Conservation (phyloP, 2,329 filamentous ascomycete genomes). For the Aureobasidium sp. region DNA sequence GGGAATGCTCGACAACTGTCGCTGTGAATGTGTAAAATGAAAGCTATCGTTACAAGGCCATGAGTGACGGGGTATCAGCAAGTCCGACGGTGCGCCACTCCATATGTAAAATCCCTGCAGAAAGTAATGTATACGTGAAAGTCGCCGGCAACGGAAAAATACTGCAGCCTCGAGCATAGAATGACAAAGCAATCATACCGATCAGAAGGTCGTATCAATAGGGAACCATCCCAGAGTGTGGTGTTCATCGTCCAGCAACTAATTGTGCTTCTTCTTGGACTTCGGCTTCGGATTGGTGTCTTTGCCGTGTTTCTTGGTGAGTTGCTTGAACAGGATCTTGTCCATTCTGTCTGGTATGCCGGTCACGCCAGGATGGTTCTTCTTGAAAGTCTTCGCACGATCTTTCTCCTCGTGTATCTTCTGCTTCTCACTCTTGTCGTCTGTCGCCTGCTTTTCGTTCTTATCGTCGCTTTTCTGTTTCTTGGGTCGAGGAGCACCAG, state of each 20-base stretch:
- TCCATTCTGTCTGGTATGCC: slow-evolving; percentile 5
- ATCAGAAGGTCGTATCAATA: background rate
- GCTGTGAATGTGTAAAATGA: slow-evolving; percentile 11
- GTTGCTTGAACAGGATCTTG: background rate
- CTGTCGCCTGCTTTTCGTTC: background rate
- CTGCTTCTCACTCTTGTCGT: background rate
- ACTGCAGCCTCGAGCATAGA: background rate
- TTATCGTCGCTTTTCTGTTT: background rate
- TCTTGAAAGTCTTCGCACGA: slow-evolving; percentile 8
- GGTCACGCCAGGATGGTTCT: background rate
- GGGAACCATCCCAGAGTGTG: background rate
- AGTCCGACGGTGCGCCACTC: slow-evolving; percentile 6
- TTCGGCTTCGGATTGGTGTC: background rate
- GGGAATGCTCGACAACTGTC: background rate
- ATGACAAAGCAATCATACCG: background rate
- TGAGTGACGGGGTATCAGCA: slow-evolving; percentile 6
- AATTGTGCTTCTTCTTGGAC: background rate
- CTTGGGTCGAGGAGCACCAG: background rate
- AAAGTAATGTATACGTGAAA: background rate
- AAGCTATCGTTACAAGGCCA: slow-evolving; percentile 12
- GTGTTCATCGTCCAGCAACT: background rate
- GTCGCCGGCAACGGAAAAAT: background rate
- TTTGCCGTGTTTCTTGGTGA: slow-evolving; percentile 7
- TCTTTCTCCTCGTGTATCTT: slow-evolving; percentile 1
- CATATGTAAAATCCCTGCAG: slow-evolving; percentile 10